These are phyloP conservation scores for Suhomyces bribrorum DNA, from an alignment of 1,139 yeast species.

Conservation along the genomic window DNA sequence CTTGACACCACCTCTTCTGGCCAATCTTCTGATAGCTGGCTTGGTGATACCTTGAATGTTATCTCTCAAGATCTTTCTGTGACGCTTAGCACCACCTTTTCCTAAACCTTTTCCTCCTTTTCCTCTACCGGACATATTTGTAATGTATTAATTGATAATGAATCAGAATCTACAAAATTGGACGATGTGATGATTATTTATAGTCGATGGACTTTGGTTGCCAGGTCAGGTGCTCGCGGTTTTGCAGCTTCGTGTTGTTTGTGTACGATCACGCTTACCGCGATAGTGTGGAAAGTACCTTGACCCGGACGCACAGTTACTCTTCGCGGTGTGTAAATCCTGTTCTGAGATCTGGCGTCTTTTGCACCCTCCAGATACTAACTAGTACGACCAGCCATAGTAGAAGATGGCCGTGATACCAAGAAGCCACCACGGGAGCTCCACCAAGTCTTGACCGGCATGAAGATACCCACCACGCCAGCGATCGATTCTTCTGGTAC, in stretches of 20 bases:
- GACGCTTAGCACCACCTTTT: slow-evolving; percentile 99
- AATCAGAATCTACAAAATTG: background rate
- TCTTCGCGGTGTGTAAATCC: slow-evolving; percentile 6
- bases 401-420: too few relatives aligned
- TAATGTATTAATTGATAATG: slow-evolving; percentile 5
- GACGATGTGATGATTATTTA: slow-evolving; percentile 5
- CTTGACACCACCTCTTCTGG: slow-evolving; percentile 99
- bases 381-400: background rate
- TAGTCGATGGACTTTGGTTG: background rate
- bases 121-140: slow-evolving; percentile 96
- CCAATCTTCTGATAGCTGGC: slow-evolving; percentile 99
- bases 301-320: slow-evolving; percentile 5
- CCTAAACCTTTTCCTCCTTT: slow-evolving; percentile 99
- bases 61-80: slow-evolving; percentile 99
- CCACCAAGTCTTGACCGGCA: too few relatives aligned
- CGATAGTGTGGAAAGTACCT: background rate
- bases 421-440: too few relatives aligned
- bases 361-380: background rate
- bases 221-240: background rate
- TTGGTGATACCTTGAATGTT: slow-evolving; percentile 99
- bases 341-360: slow-evolving; percentile 1
- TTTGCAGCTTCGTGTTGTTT: slow-evolving; percentile 1
- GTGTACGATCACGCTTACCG: background rate
- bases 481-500: too few relatives aligned
- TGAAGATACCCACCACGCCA: too few relatives aligned